Base-by-base conservation (phyloP, 2,329 filamentous ascomycete genomes). In the Colletotrichum sidae region DNA sequence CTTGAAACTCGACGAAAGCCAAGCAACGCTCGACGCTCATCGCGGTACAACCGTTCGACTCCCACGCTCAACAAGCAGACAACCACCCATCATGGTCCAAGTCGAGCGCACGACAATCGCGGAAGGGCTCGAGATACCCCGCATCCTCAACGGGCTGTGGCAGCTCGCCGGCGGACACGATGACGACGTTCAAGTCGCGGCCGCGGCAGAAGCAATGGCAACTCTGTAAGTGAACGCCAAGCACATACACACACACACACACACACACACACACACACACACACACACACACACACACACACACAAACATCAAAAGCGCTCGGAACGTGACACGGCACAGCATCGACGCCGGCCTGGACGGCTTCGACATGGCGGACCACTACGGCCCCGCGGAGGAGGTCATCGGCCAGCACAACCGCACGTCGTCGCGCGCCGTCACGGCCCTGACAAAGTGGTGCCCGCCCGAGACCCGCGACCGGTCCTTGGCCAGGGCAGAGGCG, bases 291-390 rank as follows among this genome's bases (percentile, higher is more conserved):
- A 15, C 15, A 15, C 15, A 15, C 15, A 15, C 15, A 15, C 15
- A 17, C 15, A 17, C 15, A 17, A 17, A 17, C 15, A 17, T 17
- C 15, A 17, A 17, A 17, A 17, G 15, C 15, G 6, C 13, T 7
- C 5, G 6, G 2, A 39, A 34, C 2, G 4, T 33, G 46, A 33
- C 6, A 34, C 10, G 25, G 33, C 9, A 2, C 2, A 65, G 61
- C 7, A 61, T 65, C 34, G 67, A 69, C 41, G 44, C 51, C 9
- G 76, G 76, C 0, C 68, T 77, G 4, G 67, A 64, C 2, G 72
- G 73, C 12, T 68, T 73, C 25, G 75, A 78, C 54, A 77, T 79
- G 76, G 77, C 76, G 6, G 76, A 78, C 60, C 76, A 78, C 49
- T 78, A 79, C 58, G 75, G 62, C 11, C 62, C 62, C 12, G 62